Percentiles rank a stretch among this genome's conserved stretches.
phyloP scores from a whole-genome alignment of 495 filamentous ascomycete species.

The Penicillium cinerascens region DNA sequence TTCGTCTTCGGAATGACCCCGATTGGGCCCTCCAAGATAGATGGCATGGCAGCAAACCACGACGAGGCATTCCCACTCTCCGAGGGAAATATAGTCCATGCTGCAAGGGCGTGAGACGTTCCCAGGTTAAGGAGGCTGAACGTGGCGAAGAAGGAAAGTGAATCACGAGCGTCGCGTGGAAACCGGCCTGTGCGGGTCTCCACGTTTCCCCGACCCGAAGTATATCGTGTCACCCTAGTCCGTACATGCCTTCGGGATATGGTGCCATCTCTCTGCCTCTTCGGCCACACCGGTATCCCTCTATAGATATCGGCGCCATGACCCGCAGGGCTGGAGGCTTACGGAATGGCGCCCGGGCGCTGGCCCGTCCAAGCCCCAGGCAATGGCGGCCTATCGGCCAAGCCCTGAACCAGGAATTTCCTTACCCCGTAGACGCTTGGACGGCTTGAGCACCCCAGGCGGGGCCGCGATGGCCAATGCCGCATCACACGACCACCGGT shows the following conservation, averaged over 20 bases:
- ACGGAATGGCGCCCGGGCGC: background rate
- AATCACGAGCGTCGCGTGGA: background rate
- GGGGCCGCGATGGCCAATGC: background rate
- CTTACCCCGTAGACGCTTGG: background rate
- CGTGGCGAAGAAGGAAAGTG: background rate
- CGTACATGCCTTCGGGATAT: background rate
- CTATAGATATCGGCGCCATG: background rate
- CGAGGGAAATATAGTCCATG: background rate
- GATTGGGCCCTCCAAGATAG: slow-evolving; percentile 60
- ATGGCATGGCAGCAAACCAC: slow-evolving; percentile 82
- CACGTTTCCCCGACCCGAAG: background rate
- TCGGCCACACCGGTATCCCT: background rate
- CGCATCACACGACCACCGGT: background rate
- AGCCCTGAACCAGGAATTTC: background rate
- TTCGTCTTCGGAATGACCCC: slow-evolving; percentile 58
- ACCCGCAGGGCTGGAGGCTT: background rate
- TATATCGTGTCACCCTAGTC: background rate
- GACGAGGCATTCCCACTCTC: slow-evolving; percentile 50
- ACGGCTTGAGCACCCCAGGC: background rate
- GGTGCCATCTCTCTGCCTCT: background rate
- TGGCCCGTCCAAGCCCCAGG: background rate
- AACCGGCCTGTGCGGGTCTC: background rate
- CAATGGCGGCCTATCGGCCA: background rate
- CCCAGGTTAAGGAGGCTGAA: background rate
- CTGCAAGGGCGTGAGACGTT: background rate